Percentiles rank a stretch among this genome's conserved stretches.
Conservation (phyloP, 176 grass and related monocot species). For the Phoenix dactylifera region DNA sequence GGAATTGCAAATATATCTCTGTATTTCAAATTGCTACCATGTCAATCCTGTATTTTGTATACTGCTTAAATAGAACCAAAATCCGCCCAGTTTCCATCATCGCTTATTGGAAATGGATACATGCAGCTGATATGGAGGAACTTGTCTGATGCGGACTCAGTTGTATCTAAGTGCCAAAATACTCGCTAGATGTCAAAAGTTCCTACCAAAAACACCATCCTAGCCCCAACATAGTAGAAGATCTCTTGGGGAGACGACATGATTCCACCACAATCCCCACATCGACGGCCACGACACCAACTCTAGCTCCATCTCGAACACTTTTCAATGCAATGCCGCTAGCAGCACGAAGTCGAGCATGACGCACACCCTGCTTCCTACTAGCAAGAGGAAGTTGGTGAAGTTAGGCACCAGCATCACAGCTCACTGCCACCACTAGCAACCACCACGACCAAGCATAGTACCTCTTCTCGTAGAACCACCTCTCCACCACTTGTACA, state of each 20-base stretch:
- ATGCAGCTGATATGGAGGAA: too few species aligned
- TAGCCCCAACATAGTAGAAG: constrained; percentile 26
- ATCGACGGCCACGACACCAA: constrained; percentile 28
- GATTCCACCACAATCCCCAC: constrained; percentile 53
- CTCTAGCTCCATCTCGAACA: constrained; percentile 41
- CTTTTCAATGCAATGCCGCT: constrained; percentile 70
- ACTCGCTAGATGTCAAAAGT: too few species aligned
- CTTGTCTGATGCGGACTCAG: too few species aligned
- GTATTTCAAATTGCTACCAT: too few species aligned
- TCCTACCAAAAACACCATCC: too few species aligned
- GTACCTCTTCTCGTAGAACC: constrained; percentile 55
- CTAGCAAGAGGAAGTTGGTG: constrained; percentile 71
- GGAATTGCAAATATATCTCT: too few species aligned
- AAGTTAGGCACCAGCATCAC: constrained; percentile 88
- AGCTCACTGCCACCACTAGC: constrained; percentile 45
- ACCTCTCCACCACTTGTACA: constrained; percentile 77
- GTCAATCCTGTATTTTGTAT: too few species aligned
- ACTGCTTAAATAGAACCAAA: too few species aligned
- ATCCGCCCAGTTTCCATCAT: too few species aligned
- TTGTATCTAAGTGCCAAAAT: too few species aligned
- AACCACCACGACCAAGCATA: constrained; percentile 69
- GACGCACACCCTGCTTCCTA: constrained; percentile 86
- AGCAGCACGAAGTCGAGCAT: constrained; percentile 81
- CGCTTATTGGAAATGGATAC: too few species aligned
- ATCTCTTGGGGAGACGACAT: constrained; percentile 76